Evolutionary conservation across 257 asterid genomes (phyloP).

Genomic region (Solanum piurae): DNA sequence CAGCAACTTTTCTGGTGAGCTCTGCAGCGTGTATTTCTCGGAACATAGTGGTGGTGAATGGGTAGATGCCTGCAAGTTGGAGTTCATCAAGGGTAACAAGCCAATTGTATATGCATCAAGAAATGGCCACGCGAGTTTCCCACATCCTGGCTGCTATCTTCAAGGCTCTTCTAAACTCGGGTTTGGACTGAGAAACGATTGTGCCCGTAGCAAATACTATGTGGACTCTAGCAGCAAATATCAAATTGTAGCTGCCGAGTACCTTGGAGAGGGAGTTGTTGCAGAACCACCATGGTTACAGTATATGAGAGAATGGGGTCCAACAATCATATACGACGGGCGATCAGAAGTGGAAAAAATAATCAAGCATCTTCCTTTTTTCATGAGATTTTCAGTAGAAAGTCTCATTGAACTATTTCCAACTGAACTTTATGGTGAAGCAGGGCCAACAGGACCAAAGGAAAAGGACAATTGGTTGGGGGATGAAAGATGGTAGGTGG

Average conservation of each 20-base stretch:
- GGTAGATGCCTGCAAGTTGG: conserved; percentile 50
- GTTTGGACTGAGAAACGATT: conserved; percentile 58
- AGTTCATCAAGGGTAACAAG: conserved; percentile 63
- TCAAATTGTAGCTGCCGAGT: conserved; percentile 58
- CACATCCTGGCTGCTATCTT: conserved; percentile 70
- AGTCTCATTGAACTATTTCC: conserved; percentile 60
- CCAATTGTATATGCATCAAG: conserved; percentile 62
- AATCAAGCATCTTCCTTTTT: conserved; percentile 57
- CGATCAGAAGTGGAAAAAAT: conserved; percentile 64
- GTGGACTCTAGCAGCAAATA: conserved; percentile 56
- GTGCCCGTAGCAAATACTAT: conserved; percentile 44
- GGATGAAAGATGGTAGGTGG: conserved; percentile 51
- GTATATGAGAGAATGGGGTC: conserved; percentile 98
- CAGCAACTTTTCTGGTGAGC: conserved; percentile 79
- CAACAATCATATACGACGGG: conserved; percentile 47
- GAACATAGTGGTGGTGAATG: conserved; percentile 92
- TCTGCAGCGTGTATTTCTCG: conserved; percentile 53
- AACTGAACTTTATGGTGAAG: conserved; percentile 74
- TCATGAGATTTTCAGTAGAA: conserved; percentile 55
- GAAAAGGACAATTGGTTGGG: conserved; percentile 90
- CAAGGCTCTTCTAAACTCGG: conserved; percentile 63
- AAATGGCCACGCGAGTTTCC: conserved; percentile 73
- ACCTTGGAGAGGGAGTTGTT: conserved; percentile 39
- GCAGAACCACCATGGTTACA: conserved; percentile 77
- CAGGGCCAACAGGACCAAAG: conserved; percentile 93